Percentiles rank a stretch among this genome's conserved stretches.
phyloP scores from a whole-genome alignment of 495 filamentous ascomycete species.

The Daldinia caldariorum region DNA sequence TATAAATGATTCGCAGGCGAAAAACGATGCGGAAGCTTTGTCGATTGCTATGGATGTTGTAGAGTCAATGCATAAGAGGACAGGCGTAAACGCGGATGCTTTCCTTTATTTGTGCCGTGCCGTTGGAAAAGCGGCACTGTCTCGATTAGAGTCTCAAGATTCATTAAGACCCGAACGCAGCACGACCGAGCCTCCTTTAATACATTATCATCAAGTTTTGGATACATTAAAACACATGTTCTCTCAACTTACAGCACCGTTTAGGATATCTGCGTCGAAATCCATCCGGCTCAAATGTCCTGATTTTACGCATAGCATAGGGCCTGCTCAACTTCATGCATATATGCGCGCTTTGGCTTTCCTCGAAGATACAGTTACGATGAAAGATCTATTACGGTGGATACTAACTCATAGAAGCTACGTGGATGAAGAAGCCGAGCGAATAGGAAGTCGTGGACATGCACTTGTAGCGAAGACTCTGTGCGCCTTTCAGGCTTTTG shows the following conservation, averaged over 20 bases:
- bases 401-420: slow-evolving; percentile 41
- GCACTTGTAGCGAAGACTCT: slow-evolving; percentile 47
- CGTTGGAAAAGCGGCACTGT: slow-evolving; percentile 37
- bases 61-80: slow-evolving; percentile 10
- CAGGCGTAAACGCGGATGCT: slow-evolving; percentile 38
- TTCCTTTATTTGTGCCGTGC: slow-evolving; percentile 43
- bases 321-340: slow-evolving; percentile 44
- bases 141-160: slow-evolving; percentile 15
- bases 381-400: slow-evolving; percentile 54
- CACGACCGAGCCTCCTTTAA: slow-evolving; percentile 1
- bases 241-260: slow-evolving; percentile 22
- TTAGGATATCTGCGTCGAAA: not conserved
- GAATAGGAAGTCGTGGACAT: slow-evolving; percentile 42
- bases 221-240: slow-evolving; percentile 25
- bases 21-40: slow-evolving; percentile 40
- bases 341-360: slow-evolving; percentile 55
- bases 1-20: slow-evolving; percentile 25
- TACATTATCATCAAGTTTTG: slow-evolving; percentile 13
- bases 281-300: not conserved
- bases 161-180: not conserved
- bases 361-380: slow-evolving; percentile 47
- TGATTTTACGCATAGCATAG: slow-evolving; percentile 41
- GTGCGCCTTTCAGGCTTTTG: slow-evolving; percentile 49
- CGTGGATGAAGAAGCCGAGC: slow-evolving; percentile 49
- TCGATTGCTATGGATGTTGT: slow-evolving; percentile 32